A percentile compares a stretch with the other conserved stretches of the same genome.
Evolutionary conservation across 2,329 filamentous ascomycete genomes (phyloP).

Genomic region (Rhynchosporium agropyri): DNA sequence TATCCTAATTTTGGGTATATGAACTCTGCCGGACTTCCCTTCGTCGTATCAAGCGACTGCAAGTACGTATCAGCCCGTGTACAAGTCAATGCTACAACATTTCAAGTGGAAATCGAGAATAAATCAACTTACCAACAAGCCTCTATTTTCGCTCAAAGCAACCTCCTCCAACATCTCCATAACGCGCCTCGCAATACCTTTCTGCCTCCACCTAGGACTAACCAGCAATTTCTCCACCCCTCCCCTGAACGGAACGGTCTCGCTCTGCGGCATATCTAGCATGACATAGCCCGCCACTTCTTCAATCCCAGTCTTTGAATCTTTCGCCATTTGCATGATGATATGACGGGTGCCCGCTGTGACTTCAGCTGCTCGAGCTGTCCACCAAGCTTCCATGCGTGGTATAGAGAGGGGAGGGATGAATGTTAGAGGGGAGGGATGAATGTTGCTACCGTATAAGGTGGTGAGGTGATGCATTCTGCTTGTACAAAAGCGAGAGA

Average conservation of each 20-base stretch:
- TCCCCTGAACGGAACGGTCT: slow-evolving; percentile 60
- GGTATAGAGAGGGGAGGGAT: slow-evolving; percentile 59
- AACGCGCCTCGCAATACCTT: slow-evolving; percentile 55
- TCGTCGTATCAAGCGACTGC: slow-evolving; percentile 56
- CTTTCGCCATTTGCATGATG: slow-evolving; percentile 51
- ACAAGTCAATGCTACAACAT: neutral
- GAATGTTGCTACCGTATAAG: slow-evolving; percentile 58
- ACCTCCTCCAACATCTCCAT: slow-evolving; percentile 58
- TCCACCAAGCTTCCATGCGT: slow-evolving; percentile 61
- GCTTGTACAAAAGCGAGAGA: slow-evolving; percentile 61
- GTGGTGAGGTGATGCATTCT: slow-evolving; percentile 59
- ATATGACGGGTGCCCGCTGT: slow-evolving; percentile 52
- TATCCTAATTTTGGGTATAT: slow-evolving; percentile 62
- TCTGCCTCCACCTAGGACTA: slow-evolving; percentile 52
- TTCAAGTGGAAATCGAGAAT: neutral
- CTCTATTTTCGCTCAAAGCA: slow-evolving; percentile 52
- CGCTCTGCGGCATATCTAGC: slow-evolving; percentile 53
- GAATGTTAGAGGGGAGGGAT: slow-evolving; percentile 62
- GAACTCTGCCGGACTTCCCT: slow-evolving; percentile 54
- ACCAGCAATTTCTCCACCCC: slow-evolving; percentile 62
- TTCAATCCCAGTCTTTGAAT: slow-evolving; percentile 45
- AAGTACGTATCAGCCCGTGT: neutral
- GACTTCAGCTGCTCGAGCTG: slow-evolving; percentile 53
- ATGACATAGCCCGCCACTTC: slow-evolving; percentile 60
- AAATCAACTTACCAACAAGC: slow-evolving; percentile 55